These are phyloP conservation scores for Rhizopus microsporus DNA, from an alignment of 371 early-diverging fungal genomes.

Conservation along the genomic window DNA sequence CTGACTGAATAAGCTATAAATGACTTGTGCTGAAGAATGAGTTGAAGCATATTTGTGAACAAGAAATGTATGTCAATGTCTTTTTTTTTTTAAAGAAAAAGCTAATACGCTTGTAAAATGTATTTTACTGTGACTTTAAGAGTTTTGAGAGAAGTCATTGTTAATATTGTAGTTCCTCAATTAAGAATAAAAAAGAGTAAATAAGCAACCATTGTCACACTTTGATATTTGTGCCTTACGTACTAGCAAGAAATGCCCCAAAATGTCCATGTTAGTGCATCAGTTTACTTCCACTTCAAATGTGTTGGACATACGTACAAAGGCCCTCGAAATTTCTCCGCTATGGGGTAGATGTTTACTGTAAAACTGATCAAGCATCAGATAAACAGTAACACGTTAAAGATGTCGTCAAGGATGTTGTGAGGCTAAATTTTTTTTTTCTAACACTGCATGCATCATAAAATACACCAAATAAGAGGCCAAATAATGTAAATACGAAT, in stretches of 20 bases:
- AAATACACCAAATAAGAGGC: neutral
- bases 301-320: slow-evolving; percentile 20
- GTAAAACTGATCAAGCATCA: slow-evolving; percentile 15
- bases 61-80: too few species aligned
- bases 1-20: too few species aligned
- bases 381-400: slow-evolving; percentile 15
- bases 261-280: slow-evolving; percentile 21
- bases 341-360: slow-evolving; percentile 14
- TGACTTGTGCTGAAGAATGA: too few species aligned
- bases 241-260: slow-evolving; percentile 22
- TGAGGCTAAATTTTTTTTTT: too few species aligned
- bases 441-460: too few species aligned
- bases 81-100: too few species aligned
- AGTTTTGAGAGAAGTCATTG: too few species aligned
- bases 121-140: too few species aligned
- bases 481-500: too few species aligned
- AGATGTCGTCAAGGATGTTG: slow-evolving; percentile 17
- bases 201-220: slow-evolving; percentile 18
- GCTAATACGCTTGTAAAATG: too few species aligned
- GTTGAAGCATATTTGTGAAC: too few species aligned
- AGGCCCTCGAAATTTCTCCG: slow-evolving; percentile 12
- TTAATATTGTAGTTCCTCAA: slow-evolving; percentile 11
- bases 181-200: slow-evolving; percentile 18
- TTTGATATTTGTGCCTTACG: slow-evolving; percentile 15
- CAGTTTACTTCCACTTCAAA: slow-evolving; percentile 24